These are phyloP conservation scores for Xylariaceae sp. DNA, from an alignment of 2,329 filamentous ascomycete species.

Conservation along the genomic window DNA sequence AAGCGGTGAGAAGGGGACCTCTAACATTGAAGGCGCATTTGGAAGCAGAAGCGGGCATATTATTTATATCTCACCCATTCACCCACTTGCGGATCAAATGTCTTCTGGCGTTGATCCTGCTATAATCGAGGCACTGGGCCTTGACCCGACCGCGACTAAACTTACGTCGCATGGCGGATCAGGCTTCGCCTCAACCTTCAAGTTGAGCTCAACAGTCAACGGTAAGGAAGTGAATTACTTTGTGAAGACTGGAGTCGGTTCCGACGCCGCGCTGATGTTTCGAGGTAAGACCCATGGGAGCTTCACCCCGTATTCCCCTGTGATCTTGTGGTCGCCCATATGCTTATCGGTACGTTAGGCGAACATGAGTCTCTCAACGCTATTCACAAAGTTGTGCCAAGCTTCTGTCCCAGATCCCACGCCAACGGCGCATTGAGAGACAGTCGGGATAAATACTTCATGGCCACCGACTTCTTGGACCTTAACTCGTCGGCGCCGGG, in stretches of 20 bases:
- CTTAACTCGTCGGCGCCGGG: constrained; percentile 44
- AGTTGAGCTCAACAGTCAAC: constrained; percentile 44
- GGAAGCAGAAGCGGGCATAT: neutral
- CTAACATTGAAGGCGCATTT: neutral
- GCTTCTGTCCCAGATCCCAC: constrained; percentile 70
- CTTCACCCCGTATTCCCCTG: neutral
- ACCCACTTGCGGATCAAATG: constrained; percentile 38
- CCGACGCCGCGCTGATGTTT: constrained; percentile 64
- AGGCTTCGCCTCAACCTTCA: constrained; percentile 65
- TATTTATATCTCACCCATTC: neutral
- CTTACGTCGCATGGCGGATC: constrained; percentile 62
- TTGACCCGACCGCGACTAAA: constrained; percentile 51
- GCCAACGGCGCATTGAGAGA: constrained; percentile 61
- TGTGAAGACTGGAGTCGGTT: constrained; percentile 64
- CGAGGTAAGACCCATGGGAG: constrained; percentile 43
- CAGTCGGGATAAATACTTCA: constrained; percentile 50
- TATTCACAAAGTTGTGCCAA: constrained; percentile 66
- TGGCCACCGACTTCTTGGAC: constrained; percentile 78
- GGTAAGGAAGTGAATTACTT: constrained; percentile 58
- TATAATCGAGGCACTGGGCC: constrained; percentile 55
- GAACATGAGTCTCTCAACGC: constrained; percentile 83
- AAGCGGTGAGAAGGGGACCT: neutral
- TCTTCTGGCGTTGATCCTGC: constrained; percentile 55
- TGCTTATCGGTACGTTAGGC: constrained; percentile 44
- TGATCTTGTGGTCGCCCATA: neutral